phyloP scores from a whole-genome alignment of 306 rosid genomes.

The Lathyrus tuberosus region DNA sequence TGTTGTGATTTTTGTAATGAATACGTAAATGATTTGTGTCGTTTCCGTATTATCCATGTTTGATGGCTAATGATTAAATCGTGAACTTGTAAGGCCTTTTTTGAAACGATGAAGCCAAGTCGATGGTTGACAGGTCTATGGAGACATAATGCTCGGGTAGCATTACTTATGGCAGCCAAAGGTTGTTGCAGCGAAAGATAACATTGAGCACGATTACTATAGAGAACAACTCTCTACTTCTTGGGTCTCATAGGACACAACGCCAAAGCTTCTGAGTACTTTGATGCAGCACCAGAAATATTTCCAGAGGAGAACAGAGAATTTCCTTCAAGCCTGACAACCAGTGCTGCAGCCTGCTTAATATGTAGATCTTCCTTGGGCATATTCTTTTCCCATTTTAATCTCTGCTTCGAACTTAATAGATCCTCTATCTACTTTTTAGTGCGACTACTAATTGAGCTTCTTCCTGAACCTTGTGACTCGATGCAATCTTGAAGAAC shows the following conservation, averaged over 20 bases:
- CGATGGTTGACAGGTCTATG: constrained; percentile 93
- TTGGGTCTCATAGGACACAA: constrained; percentile 95
- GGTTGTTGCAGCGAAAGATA: constrained; percentile 92
- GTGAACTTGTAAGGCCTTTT: too few species aligned
- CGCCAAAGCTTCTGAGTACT: constrained; percentile 93
- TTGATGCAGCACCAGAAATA: constrained; percentile 90
- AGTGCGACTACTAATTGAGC: constrained; percentile 56
- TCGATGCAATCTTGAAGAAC: constrained; percentile 90
- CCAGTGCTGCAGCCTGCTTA: constrained; percentile 97
- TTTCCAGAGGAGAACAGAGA: constrained; percentile 93
- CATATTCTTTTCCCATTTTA: constrained; percentile 93
- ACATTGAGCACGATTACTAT: constrained; percentile 97
- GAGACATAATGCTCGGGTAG: constrained; percentile 94
- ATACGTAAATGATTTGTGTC: too few species aligned
- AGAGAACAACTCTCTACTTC: constrained; percentile 94
- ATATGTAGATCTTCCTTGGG: constrained; percentile 97
- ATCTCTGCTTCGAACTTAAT: constrained; percentile 72
- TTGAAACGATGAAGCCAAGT: too few species aligned
- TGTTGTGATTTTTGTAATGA: too few species aligned
- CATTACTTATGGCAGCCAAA: constrained; percentile 92
- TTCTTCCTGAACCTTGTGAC: constrained; percentile 77
- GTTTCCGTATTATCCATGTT: too few species aligned
- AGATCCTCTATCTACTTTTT: constrained; percentile 90
- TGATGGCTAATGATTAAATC: too few species aligned
- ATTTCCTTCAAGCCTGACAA: constrained; percentile 98